phyloP scores from a whole-genome alignment of 306 rosid genomes.

The Cicer bijugum region DNA sequence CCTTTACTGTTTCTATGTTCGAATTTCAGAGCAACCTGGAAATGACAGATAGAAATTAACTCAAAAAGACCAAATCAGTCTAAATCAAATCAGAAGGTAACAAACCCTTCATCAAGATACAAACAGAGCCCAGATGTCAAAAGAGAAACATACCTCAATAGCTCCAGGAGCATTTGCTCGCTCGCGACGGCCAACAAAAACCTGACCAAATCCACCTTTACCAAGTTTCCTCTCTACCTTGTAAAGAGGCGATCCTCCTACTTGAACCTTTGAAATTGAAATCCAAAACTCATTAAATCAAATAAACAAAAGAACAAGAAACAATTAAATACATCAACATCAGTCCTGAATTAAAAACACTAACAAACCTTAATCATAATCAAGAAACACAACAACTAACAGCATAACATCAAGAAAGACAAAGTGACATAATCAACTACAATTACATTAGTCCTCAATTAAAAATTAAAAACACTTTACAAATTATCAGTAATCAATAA shows the following conservation, averaged over 20 bases:
- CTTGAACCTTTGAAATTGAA: slow-evolving; percentile 67
- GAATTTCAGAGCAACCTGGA: slow-evolving; percentile 94
- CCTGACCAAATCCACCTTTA: slow-evolving; percentile 99
- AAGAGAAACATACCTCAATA: slow-evolving; percentile 56
- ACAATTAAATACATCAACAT: neutral
- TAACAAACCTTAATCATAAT: neutral
- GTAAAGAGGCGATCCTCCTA: slow-evolving; percentile 88
- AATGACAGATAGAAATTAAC: slow-evolving; percentile 35
- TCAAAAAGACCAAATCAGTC: neutral
- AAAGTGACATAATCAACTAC: neutral
- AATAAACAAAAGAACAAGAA: neutral
- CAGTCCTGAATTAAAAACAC: neutral
- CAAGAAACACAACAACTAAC: neutral
- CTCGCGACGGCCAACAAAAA: slow-evolving; percentile 92
- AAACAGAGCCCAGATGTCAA: neutral
- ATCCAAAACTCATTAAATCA: neutral
- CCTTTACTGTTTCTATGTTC: slow-evolving; percentile 99
- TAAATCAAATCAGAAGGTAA: slow-evolving; percentile 1
- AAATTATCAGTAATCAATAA: neutral
- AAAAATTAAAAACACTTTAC: too few relatives aligned
- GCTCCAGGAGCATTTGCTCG: slow-evolving; percentile 78
- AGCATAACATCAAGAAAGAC: slow-evolving; percentile 8
- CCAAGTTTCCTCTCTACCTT: slow-evolving; percentile 92
- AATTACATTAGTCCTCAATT: too few relatives aligned
- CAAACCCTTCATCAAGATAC: neutral